Evolutionary conservation across 768 basidiomycete species (phyloP).

Genomic region (Leucosporidium yakuticum): DNA sequence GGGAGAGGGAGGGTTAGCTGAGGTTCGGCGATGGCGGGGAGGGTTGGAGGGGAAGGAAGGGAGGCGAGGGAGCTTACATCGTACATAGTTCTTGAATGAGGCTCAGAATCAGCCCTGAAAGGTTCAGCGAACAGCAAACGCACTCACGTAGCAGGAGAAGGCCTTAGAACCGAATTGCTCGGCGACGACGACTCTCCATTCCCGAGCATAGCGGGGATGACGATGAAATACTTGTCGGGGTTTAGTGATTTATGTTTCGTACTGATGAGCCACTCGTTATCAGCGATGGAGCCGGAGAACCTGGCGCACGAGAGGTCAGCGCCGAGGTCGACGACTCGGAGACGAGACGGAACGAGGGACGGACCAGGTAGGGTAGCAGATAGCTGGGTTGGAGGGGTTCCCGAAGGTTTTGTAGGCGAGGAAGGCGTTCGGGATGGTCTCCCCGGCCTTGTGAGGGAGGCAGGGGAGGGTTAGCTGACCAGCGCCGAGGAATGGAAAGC

Average conservation of each 20-base stretch:
- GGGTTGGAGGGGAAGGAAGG: not conserved
- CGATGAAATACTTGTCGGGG: conserved; percentile 8
- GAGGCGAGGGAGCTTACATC: not conserved
- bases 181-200: conserved; percentile 5
- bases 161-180: not conserved
- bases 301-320: not conserved
- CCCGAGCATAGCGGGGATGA: conserved; percentile 5
- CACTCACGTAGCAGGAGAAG: too few species aligned
- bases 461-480: not conserved
- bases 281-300: not conserved
- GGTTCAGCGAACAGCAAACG: too few species aligned
- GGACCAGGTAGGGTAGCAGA: conserved; percentile 10
- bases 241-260: not conserved
- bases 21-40: not conserved
- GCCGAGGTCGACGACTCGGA: not conserved
- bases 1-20: not conserved
- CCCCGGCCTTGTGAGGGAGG: not conserved
- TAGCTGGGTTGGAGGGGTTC: not conserved
- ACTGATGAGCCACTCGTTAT: conserved; percentile 18
- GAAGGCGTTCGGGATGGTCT: conserved; percentile 7
- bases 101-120: not conserved
- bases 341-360: not conserved
- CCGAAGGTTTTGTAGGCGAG: conserved; percentile 11
- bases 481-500: not conserved
- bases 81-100: not conserved